These are phyloP conservation scores for Chalciporus pseudorubinellus DNA, from an alignment of 768 basidiomycete genomes.

Conservation along the genomic window DNA sequence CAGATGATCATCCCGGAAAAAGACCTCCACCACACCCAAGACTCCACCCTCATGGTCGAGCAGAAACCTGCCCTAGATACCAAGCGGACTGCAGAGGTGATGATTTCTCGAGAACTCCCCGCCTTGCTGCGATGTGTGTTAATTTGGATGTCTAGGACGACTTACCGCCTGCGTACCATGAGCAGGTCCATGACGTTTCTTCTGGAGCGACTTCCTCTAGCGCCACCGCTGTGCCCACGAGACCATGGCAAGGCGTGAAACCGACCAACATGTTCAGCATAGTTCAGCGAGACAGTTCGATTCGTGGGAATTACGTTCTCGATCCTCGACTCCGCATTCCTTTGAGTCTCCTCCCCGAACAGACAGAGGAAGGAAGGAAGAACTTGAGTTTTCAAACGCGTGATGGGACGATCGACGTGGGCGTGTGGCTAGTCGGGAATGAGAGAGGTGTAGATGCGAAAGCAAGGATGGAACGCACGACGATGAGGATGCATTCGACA, in stretches of 20 bases:
- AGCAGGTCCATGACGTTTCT: background rate
- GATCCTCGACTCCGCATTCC: constrained; percentile 16
- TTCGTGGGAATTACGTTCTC: constrained; percentile 15
- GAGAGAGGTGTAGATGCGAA: background rate
- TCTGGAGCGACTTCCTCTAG: background rate
- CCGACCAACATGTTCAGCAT: constrained; percentile 14
- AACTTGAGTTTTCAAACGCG: constrained; percentile 14
- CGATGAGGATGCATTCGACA: constrained; percentile 1
- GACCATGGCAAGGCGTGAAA: background rate
- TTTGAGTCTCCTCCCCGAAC: constrained; percentile 9
- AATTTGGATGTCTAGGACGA: background rate
- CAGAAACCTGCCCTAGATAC: background rate
- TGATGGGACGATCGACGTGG: constrained; percentile 13
- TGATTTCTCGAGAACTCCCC: background rate
- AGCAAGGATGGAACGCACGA: constrained; percentile 1
- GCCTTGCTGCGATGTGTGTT: too few species aligned
- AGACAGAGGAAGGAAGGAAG: constrained; percentile 4
- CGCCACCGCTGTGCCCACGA: background rate
- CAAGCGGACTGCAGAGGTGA: background rate
- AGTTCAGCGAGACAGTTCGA: background rate
- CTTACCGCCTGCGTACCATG: constrained; percentile 9
- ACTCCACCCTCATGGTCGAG: background rate
- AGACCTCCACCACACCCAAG: background rate
- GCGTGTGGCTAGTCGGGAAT: constrained; percentile 30
- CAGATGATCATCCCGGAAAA: background rate